Base-by-base conservation (phyloP, 192 early-diverging fungal genomes). In the Chytriomyces sp. region DNA sequence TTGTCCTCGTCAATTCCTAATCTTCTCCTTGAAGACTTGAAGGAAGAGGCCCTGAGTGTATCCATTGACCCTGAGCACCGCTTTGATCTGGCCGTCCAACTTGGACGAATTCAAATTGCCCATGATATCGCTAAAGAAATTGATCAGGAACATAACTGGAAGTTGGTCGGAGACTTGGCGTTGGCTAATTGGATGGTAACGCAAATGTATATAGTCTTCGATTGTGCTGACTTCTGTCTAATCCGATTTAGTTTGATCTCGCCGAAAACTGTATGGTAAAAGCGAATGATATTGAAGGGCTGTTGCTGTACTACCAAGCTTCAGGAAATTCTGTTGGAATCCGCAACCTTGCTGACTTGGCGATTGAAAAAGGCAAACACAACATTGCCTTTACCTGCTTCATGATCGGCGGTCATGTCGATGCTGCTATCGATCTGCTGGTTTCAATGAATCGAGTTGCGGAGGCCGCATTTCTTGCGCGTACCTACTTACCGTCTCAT, bases 381-480 rank as follows among this genome's bases (percentile, higher is more conserved):
- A 98, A 99, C 80, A 93, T 98, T 77, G 93, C 97, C 0, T 97
- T 98, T 83, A 83, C 90, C 24, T 93, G 93, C 79, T 89, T 91
- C 81, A 88, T 94, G 75, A 79, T 91, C 65, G 84, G 93, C 26
- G 91, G 92, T 53, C 86, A 92, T 45, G 79, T 93, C 23, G 90
- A 95, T 69, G 88, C 94, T 48, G 94, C 94, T 73, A 89, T 97
- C 61, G 93, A 93, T 16, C 83, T 98, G n/a, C 84, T 99, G 57
- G 84, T 95, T 62, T 85, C 90, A 64, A 94, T 94, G 45, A 92
- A 95, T 44, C 93, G 98, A 61, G 87, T 95, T 46, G 92, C 97
- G 7, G 98, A 99, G 81, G 98, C 98, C 0, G 96, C 97, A 28
- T 88, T 97, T 80, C 90, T 98, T 82, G 96, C 96, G 2, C 88